A percentile compares a stretch with the other conserved stretches of the same genome.
phyloP scores from a whole-genome alignment of 2,329 filamentous ascomycete species.

The Pseudogymnoascus pannorum region DNA sequence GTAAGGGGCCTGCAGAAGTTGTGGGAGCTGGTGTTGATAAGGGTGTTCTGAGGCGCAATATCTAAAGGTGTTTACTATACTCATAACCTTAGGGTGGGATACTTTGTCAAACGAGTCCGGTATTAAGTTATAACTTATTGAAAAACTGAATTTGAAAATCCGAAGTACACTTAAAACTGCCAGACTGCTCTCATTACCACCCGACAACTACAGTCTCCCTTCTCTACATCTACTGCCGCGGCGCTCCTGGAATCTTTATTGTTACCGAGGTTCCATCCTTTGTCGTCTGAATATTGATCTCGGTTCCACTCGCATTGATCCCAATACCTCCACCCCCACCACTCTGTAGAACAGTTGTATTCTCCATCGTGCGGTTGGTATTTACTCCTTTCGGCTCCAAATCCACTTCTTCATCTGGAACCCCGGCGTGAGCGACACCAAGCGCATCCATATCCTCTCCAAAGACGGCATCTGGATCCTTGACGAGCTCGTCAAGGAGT shows the following conservation, averaged over 20 bases:
- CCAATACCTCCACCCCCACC: slow-evolving; percentile 9
- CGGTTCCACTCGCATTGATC: slow-evolving; percentile 16
- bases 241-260: slow-evolving; percentile 21
- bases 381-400: background rate
- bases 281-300: slow-evolving; percentile 23
- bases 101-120: too few species aligned
- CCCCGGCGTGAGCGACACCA: too few species aligned
- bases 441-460: background rate
- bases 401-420: too few species aligned
- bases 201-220: too few species aligned
- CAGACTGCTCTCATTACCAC: too few species aligned
- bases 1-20: slow-evolving; percentile 14
- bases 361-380: background rate
- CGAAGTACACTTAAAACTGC: too few species aligned
- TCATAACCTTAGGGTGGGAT: too few species aligned
- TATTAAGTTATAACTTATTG: too few species aligned
- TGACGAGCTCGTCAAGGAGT: background rate
- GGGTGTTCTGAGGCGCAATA: slow-evolving; percentile 18
- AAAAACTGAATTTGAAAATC: too few species aligned
- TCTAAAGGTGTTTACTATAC: slow-evolving; percentile 9
- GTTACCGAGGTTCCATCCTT: slow-evolving; percentile 22
- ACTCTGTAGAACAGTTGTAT: background rate
- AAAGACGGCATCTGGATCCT: background rate
- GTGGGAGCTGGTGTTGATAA: slow-evolving; percentile 22
- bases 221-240: slow-evolving; percentile 14